Percentiles rank a stretch among this genome's conserved stretches.
Evolutionary conservation across 768 basidiomycete genomes (phyloP).

Genomic region (Termitomyces sp.): DNA sequence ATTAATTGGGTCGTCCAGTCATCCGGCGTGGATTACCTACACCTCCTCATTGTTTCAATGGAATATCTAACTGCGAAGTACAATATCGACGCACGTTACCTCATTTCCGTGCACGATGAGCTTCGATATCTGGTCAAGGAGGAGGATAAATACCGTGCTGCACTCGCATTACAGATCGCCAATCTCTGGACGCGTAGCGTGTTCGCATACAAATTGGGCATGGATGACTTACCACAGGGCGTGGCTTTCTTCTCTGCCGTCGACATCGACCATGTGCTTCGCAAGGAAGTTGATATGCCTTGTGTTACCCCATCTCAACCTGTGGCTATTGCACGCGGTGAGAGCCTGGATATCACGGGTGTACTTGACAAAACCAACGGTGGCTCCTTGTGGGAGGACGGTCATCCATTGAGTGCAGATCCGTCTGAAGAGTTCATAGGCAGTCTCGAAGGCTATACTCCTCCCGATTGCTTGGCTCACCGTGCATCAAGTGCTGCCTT

Average conservation of each 20-base stretch:
- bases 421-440: conserved; percentile 21
- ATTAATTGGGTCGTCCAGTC: conserved; percentile 99
- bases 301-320: conserved; percentile 95
- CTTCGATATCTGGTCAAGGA: conserved; percentile 90
- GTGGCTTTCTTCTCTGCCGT: conserved; percentile 98
- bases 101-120: conserved; percentile 97
- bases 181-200: conserved; percentile 93
- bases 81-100: conserved; percentile 84
- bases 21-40: conserved; percentile 96
- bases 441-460: conserved; percentile 46
- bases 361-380: conserved; percentile 67
- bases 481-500: conserved; percentile 62
- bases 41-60: conserved; percentile 95
- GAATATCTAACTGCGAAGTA: conserved; percentile 80
- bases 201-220: conserved; percentile 90
- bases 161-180: conserved; percentile 90
- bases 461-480: conserved; percentile 62
- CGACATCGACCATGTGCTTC: conserved; percentile 84
- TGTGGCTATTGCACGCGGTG: conserved; percentile 77
- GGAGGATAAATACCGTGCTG: conserved; percentile 85
- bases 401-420: conserved; percentile 46
- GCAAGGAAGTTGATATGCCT: conserved; percentile 96
- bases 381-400: conserved; percentile 63
- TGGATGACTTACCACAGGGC: conserved; percentile 94
- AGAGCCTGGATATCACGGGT: conserved; percentile 69